phyloP scores from a whole-genome alignment of 2,329 filamentous ascomycete species.

The Hymenoscyphus infarciens region DNA sequence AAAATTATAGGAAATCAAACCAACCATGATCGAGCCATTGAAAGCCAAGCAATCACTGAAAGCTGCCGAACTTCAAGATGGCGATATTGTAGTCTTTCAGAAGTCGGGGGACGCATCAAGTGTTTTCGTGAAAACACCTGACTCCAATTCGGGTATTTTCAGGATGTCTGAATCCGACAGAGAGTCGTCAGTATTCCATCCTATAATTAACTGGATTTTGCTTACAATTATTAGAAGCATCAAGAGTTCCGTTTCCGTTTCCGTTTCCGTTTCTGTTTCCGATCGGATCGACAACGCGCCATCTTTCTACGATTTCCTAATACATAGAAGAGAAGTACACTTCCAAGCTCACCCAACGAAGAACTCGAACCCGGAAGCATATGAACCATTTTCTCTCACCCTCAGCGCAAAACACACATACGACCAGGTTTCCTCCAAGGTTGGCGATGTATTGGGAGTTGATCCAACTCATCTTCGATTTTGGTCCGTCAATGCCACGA shows the following conservation, averaged over 20 bases:
- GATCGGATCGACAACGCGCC: conserved; percentile 68
- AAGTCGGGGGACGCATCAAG: conserved; percentile 39
- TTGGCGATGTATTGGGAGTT: conserved; percentile 72
- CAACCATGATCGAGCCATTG: conserved; percentile 92
- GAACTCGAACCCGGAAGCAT: conserved; percentile 45
- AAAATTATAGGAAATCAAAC: conserved; percentile 75
- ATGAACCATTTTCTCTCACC: conserved; percentile 68
- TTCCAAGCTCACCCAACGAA: conserved; percentile 69
- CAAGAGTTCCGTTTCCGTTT: conserved; percentile 19
- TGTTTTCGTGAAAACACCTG: conserved; percentile 19
- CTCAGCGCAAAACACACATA: conserved; percentile 88
- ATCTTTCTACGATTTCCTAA: conserved; percentile 89
- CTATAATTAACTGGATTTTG: conserved; percentile 21
- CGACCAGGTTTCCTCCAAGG: conserved; percentile 78
- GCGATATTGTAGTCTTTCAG: conserved; percentile 96
- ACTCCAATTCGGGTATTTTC: not conserved
- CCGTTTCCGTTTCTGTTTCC: conserved; percentile 32
- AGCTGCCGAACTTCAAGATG: conserved; percentile 91
- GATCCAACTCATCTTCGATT: conserved; percentile 88
- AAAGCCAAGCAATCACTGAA: conserved; percentile 88
- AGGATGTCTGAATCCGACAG: conserved; percentile 36
- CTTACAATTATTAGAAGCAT: conserved; percentile 9
- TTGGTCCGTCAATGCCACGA: conserved; percentile 75
- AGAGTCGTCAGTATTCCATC: conserved; percentile 18
- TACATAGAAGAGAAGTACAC: conserved; percentile 75